Conservation (phyloP, 2,329 filamentous ascomycete species). For the Talaromyces sp. region DNA sequence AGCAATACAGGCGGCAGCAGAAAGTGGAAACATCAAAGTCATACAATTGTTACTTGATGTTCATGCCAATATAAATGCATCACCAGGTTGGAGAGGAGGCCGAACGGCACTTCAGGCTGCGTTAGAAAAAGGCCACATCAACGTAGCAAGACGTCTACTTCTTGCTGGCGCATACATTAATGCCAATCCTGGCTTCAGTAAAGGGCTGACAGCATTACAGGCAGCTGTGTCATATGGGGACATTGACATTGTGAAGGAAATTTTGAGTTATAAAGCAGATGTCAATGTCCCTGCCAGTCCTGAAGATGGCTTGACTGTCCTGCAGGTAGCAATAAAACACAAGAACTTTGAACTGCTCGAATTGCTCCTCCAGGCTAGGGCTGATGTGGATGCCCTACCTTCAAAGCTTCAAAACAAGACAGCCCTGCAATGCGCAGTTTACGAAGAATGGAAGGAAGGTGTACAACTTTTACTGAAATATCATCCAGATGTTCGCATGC, state of each 20-base stretch:
- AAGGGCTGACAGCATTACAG: neutral
- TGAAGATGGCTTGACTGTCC: neutral
- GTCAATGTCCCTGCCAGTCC: conserved; percentile 17
- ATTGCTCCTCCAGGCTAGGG: neutral
- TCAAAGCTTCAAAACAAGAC: neutral
- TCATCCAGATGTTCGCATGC: neutral
- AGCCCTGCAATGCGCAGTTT: neutral
- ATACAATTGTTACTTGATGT: conserved; percentile 1
- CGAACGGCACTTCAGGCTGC: conserved; percentile 23
- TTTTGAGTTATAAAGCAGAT: conserved; percentile 16
- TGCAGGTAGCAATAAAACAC: neutral
- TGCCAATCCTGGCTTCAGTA: neutral
- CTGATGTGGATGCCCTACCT: neutral
- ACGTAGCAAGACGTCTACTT: neutral
- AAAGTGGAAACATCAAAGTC: neutral
- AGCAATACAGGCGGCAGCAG: conserved; percentile 3
- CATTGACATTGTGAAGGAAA: neutral
- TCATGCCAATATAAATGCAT: conserved; percentile 20
- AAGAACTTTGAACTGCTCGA: neutral
- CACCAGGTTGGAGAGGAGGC: conserved; percentile 2
- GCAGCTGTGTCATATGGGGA: neutral
- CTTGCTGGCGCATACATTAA: neutral
- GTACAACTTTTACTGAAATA: neutral
- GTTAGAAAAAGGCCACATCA: neutral
- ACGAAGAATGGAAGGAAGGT: neutral